Base-by-base conservation (phyloP, 2,329 filamentous ascomycete species). In the Colletotrichum siamense region DNA sequence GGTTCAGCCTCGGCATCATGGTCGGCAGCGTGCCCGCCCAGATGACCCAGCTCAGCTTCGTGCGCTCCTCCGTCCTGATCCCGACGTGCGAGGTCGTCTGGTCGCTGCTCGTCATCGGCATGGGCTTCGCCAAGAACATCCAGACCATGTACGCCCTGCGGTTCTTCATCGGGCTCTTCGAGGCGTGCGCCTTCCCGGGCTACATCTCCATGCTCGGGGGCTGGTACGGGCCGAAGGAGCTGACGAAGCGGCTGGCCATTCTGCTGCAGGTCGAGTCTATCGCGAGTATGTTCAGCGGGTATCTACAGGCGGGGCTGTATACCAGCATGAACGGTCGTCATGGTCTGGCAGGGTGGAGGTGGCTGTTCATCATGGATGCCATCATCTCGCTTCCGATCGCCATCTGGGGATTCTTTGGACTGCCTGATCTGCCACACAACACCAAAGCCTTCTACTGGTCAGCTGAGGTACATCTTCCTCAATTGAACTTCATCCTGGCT, bases 281-380 rank as follows among this genome's bases (percentile, higher is more conserved):
- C 1, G 90, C 88, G 1, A 83, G 85, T 22, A 90, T 92, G 88
- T 89, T 91, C 69, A 89, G 88, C n/a, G 90, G 90, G 1, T 91
- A 91, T 74, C 84, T 92, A 0, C 89, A 91, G 81, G 87, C 90
- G 1, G 89, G 88, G 0, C 87, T 89, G 0, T 90, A 91, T 79
- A 79, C 77, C 16, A 80, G 81, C 22, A 79, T 86, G 69, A 80
- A 85, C 15, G 84, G 83, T 4, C 77, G 73, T 8, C 70, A 80
- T 13, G 83, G 83, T 0, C 77, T 83, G n/a, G 80, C 82, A 0
- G 85, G 83, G 0, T 87, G 81, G 81, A 82, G 83, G 28, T 87
- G 84, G 84, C 79, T 86, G 8, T 87, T 87, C 69, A 81, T 87
- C 55, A 84, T 86, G 77, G 85, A 86, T 74, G 84, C 84, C 5